Conservation (phyloP, 129 eudicot genomes). For the Flaveria bidentis region DNA sequence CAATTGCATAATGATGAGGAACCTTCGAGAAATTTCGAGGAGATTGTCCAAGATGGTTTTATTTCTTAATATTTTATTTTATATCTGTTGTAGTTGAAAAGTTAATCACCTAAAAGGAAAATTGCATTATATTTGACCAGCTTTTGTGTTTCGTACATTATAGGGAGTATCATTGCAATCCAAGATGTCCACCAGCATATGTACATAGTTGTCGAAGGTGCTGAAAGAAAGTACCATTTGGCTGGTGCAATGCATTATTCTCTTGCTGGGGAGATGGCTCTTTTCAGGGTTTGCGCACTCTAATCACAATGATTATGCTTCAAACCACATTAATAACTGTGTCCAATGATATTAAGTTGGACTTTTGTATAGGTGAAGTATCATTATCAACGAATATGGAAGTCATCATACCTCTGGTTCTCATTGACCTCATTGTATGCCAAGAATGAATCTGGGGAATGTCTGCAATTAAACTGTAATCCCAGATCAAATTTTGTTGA, state of each 20-base stretch:
- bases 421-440: conserved; percentile 79
- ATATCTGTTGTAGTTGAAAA: conserved; percentile 25
- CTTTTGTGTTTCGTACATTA: conserved; percentile 26
- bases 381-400: conserved; percentile 75
- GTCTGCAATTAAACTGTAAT: conserved; percentile 59
- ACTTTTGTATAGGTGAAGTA: conserved; percentile 69
- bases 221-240: conserved; percentile 53
- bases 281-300: conserved; percentile 75
- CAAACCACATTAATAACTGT: conserved; percentile 1
- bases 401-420: conserved; percentile 57
- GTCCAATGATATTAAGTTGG: conserved; percentile 1
- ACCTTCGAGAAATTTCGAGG: conserved; percentile 54
- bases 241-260: conserved; percentile 88
- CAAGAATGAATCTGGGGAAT: conserved; percentile 69
- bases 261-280: conserved; percentile 71
- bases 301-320: conserved; percentile 14
- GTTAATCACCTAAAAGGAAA: conserved; percentile 3
- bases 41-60: conserved; percentile 77
- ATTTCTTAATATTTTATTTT: conserved; percentile 4
- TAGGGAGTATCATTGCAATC: conserved; percentile 82
- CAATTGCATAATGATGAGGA: conserved; percentile 47
- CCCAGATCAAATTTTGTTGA: conserved; percentile 74
- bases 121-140: conserved; percentile 29
- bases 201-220: conserved; percentile 72
- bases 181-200: conserved; percentile 86